Conservation (phyloP, 768 basidiomycete species). For the Cyclocybe aegerita region DNA sequence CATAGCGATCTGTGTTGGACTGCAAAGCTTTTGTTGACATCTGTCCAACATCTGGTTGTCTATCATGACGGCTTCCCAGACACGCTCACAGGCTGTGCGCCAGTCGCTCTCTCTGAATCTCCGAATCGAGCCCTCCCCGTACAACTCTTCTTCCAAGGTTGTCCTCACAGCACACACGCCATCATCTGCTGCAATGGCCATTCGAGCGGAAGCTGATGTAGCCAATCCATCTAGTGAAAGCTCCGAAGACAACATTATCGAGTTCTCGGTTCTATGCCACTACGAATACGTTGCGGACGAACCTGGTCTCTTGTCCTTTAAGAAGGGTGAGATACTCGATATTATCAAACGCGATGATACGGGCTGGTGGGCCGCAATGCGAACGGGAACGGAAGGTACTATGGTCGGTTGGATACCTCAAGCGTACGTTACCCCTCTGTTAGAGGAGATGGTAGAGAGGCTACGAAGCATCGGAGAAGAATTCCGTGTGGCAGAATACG, state of each 20-base stretch:
- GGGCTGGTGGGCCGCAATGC: conserved; percentile 84
- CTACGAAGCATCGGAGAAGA: conserved; percentile 44
- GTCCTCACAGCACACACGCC: conserved; percentile 29
- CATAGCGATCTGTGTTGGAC: too few species aligned
- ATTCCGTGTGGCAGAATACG: conserved; percentile 44
- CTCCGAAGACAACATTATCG: conserved; percentile 27
- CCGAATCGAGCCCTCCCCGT: conserved; percentile 35
- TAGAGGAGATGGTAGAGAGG: conserved; percentile 48
- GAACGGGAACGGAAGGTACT: conserved; percentile 42
- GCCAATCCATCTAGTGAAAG: conserved; percentile 26
- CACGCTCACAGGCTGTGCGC: conserved; percentile 28
- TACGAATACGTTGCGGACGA: conserved; percentile 69
- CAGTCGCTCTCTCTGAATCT: conserved; percentile 35
- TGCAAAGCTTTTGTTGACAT: background rate
- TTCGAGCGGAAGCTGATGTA: conserved; percentile 24
- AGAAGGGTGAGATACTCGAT: conserved; percentile 64
- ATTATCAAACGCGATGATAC: conserved; percentile 67
- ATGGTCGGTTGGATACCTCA: conserved; percentile 76
- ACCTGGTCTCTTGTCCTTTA: conserved; percentile 59
- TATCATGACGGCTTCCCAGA: conserved; percentile 31
- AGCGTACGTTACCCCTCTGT: conserved; percentile 60
- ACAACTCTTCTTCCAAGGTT: conserved; percentile 19
- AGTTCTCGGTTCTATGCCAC: conserved; percentile 62
- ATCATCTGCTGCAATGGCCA: conserved; percentile 27
- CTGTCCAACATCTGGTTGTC: conserved; percentile 4